Conservation (phyloP, 345 rosid species). For the Aethionema arabicum region DNA sequence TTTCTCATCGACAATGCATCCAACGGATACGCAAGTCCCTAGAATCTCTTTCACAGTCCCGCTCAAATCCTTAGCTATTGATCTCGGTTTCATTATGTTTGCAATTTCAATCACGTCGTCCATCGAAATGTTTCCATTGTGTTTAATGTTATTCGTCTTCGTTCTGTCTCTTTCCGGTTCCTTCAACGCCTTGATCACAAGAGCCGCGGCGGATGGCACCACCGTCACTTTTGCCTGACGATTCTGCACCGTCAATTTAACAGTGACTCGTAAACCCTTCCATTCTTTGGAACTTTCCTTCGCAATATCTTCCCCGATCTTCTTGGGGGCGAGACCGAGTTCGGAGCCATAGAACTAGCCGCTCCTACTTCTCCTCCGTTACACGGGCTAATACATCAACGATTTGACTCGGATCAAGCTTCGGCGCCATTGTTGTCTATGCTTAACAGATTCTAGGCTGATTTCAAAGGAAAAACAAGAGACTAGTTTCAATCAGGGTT, state of each 20-base stretch:
- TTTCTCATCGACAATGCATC: constrained; percentile 75
- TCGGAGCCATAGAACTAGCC: constrained; percentile 61
- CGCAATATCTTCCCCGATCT: constrained; percentile 74
- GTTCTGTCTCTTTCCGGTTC: constrained; percentile 83
- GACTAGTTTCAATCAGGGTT: constrained; percentile 36
- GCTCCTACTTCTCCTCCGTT: constrained; percentile 65
- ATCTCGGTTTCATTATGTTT: constrained; percentile 63
- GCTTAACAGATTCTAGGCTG: background rate
- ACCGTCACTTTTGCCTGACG: constrained; percentile 80
- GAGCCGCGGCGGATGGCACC: constrained; percentile 78
- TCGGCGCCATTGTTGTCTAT: constrained; percentile 50
- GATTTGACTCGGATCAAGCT: constrained; percentile 49
- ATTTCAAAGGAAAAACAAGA: constrained; percentile 21
- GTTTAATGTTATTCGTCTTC: constrained; percentile 75
- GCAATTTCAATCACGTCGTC: constrained; percentile 80
- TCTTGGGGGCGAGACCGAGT: constrained; percentile 77
- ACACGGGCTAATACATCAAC: constrained; percentile 57
- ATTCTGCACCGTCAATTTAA: constrained; percentile 79
- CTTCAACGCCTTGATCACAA: constrained; percentile 72
- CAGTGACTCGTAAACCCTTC: constrained; percentile 72
- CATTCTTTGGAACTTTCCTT: constrained; percentile 64
- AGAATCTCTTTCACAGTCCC: constrained; percentile 73
- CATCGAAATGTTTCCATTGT: constrained; percentile 57
- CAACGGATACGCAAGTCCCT: constrained; percentile 75
- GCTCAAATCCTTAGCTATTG: constrained; percentile 63